Conservation (phyloP, 1,284 basidiomycete species). For the Amylostereum areolatum region DNA sequence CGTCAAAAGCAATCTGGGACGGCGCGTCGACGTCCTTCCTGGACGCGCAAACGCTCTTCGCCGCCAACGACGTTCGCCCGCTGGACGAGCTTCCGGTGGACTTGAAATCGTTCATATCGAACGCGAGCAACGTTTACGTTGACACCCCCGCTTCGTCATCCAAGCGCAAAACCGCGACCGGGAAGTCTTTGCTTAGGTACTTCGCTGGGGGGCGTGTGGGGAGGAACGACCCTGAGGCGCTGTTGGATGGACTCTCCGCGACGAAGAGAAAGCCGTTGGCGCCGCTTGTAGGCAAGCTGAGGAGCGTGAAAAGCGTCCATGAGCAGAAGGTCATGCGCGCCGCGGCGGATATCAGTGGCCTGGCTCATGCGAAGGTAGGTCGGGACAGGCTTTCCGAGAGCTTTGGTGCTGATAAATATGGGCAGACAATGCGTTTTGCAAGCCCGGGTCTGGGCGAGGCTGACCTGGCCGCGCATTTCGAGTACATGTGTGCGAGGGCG, state of each 20-base stretch:
- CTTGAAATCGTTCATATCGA: constrained; percentile 38
- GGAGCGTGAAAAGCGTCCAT: constrained; percentile 64
- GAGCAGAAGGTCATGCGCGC: constrained; percentile 68
- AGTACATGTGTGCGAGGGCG: constrained; percentile 75
- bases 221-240: constrained; percentile 38
- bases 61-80: constrained; percentile 66
- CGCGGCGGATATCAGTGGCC: constrained; percentile 73
- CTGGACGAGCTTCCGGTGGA: constrained; percentile 48
- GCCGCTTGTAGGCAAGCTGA: constrained; percentile 54
- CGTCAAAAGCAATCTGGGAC: constrained; percentile 86
- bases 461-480: constrained; percentile 79
- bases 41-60: constrained; percentile 60
- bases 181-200: constrained; percentile 35
- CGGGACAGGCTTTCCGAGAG: no score
- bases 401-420: no score
- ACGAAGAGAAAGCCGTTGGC: constrained; percentile 47
- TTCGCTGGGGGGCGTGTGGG: constrained; percentile 23
- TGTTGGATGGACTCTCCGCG: constrained; percentile 46
- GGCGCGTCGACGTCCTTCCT: constrained; percentile 55
- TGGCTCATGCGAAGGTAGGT: constrained; percentile 78
- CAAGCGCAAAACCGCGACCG: constrained; percentile 9
- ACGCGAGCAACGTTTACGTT: constrained; percentile 35
- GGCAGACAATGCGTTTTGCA: constrained; percentile 79
- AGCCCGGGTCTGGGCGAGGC: constrained; percentile 68
- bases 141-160: constrained; percentile 21